Evolutionary conservation across 139 green algal genomes (phyloP).

Genomic region (Tetradesmus lagerheimii): DNA sequence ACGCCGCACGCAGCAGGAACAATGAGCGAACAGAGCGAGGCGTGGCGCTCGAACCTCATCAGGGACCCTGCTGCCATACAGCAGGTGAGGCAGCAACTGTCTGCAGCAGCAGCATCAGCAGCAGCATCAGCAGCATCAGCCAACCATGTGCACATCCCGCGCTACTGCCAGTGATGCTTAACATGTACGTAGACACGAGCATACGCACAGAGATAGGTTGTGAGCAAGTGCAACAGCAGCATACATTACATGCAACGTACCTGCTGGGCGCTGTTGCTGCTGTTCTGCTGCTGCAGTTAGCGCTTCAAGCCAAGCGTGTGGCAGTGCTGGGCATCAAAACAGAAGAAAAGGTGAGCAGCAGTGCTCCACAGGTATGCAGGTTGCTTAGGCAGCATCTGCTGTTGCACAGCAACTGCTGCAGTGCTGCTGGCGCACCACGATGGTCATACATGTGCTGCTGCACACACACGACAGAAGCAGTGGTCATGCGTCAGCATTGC

Average conservation of each 20-base stretch:
- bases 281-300: slow-evolving; percentile 59
- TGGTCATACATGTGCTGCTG: too few relatives aligned
- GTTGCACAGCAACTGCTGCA: neutral
- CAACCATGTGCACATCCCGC: neutral
- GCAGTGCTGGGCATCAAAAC: slow-evolving; percentile 75
- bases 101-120: neutral
- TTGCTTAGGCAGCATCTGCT: neutral
- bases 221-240: neutral
- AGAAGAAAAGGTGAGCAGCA: slow-evolving; percentile 37
- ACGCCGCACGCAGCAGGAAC: neutral
- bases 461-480: too few relatives aligned
- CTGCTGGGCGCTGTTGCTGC: neutral
- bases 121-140: neutral
- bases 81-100: slow-evolving; percentile 20
- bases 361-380: neutral
- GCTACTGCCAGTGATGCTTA: neutral
- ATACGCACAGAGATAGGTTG: too few relatives aligned
- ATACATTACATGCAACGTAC: neutral
- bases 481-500: too few relatives aligned
- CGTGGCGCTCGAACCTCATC: slow-evolving; percentile 27
- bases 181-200: too few relatives aligned
- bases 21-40: neutral
- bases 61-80: slow-evolving; percentile 13
- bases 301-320: slow-evolving; percentile 58
- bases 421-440: too few relatives aligned